Conservation (phyloP, 495 filamentous ascomycete species). For the Bacidia gigantensis region DNA sequence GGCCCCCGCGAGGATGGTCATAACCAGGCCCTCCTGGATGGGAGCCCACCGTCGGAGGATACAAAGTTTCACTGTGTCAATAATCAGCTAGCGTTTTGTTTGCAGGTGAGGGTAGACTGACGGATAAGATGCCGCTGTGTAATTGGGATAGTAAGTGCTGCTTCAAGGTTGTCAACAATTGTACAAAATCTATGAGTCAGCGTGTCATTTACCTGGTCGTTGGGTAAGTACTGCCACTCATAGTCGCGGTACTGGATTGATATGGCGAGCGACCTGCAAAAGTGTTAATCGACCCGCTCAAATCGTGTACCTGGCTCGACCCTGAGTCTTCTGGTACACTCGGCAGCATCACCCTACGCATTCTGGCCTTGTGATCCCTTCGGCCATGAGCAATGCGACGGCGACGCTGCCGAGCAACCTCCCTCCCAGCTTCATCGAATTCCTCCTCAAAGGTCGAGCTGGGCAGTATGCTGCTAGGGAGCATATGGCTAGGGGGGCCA, state of each 20-base stretch:
- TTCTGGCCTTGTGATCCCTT: slow-evolving; percentile 8
- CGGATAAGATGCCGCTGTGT: neutral
- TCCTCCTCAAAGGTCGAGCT: slow-evolving; percentile 18
- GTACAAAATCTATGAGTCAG: neutral
- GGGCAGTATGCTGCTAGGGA: slow-evolving; percentile 17
- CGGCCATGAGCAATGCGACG: slow-evolving; percentile 16
- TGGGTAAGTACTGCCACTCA: slow-evolving; percentile 3
- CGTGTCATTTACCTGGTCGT: neutral
- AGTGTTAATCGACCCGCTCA: slow-evolving; percentile 19
- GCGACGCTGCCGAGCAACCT: slow-evolving; percentile 21
- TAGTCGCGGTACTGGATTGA: neutral
- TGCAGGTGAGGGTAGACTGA: neutral
- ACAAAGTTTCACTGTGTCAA: neutral
- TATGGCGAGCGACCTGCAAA: slow-evolving; percentile 16
- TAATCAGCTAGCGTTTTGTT: neutral
- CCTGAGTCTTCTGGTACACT: slow-evolving; percentile 9
- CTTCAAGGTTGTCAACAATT: neutral
- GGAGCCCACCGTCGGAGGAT: neutral
- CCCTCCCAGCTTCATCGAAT: slow-evolving; percentile 16
- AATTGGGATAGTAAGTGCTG: neutral
- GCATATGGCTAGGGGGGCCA: slow-evolving; percentile 17
- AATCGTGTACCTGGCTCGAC: slow-evolving; percentile 15
- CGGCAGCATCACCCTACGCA: slow-evolving; percentile 16
- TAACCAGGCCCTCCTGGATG: slow-evolving; percentile 1
- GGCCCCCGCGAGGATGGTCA: slow-evolving; percentile 5